Conservation (phyloP, 805 yeast species). For the Candida xiaguanensis region DNA sequence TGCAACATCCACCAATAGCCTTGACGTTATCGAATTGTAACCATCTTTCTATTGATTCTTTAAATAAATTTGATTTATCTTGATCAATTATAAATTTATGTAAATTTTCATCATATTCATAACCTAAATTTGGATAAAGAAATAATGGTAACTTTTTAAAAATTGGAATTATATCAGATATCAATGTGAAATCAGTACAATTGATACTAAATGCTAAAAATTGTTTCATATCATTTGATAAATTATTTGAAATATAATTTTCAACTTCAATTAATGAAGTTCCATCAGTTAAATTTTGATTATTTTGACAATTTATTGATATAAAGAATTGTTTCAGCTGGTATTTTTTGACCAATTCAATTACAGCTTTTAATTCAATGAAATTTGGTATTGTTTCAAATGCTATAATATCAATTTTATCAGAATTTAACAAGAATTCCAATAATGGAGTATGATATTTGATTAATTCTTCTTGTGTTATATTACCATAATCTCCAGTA, state of each 20-base stretch:
- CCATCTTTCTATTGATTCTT: constrained; percentile 38
- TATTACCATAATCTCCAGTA: constrained; percentile 57
- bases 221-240: constrained; percentile 19
- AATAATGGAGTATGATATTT: constrained; percentile 49
- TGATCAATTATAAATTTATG: constrained; percentile 22
- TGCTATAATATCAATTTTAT: constrained; percentile 52
- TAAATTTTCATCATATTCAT: constrained; percentile 46
- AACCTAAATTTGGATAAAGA: constrained; percentile 78
- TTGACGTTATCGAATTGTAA: constrained; percentile 35
- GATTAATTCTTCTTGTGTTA: constrained; percentile 33
- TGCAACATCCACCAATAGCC: constrained; percentile 73
- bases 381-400: constrained; percentile 72
- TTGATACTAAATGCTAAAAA: constrained; percentile 60
- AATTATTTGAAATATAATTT: constrained; percentile 11
- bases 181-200: constrained; percentile 51
- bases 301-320: constrained; percentile 29
- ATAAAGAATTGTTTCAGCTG: constrained; percentile 42
- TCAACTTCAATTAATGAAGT: constrained; percentile 22
- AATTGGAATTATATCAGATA: constrained; percentile 35
- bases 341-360: constrained; percentile 25
- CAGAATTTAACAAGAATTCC: constrained; percentile 31
- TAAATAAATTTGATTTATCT: constrained; percentile 29
- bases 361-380: constrained; percentile 50
- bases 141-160: constrained; percentile 39
- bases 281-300: constrained; percentile 26